A percentile compares a stretch with the other conserved stretches of the same genome.
Conservation (phyloP, 345 rosid genomes). For the Populus simonii region DNA sequence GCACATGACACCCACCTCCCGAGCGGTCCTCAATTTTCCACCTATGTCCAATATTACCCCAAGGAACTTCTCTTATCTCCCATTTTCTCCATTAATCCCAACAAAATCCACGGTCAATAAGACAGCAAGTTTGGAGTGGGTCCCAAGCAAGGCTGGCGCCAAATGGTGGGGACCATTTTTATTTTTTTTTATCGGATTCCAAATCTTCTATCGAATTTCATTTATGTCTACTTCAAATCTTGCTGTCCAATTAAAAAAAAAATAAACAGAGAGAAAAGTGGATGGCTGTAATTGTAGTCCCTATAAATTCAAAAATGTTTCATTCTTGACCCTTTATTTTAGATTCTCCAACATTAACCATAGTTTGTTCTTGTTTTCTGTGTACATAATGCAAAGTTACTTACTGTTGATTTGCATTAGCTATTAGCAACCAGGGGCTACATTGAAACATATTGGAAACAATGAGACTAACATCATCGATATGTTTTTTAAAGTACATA, state of each 20-base stretch:
- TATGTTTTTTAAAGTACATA: no score
- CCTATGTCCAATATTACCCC: background rate
- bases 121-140: background rate
- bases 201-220: background rate
- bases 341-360: background rate
- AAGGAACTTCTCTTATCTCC: background rate
- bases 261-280: background rate
- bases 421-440: no score
- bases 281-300: background rate
- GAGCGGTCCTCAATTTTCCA: background rate
- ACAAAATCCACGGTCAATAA: background rate
- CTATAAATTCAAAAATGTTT: background rate
- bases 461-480: background rate
- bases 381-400: no score
- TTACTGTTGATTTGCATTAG: background rate
- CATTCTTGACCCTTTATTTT: background rate
- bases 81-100: background rate
- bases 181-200: constrained; percentile 2
- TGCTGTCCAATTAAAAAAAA: no score
- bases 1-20: background rate
- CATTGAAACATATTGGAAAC: background rate
- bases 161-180: background rate
- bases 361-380: no score
- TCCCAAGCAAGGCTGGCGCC: background rate
- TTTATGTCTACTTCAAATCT: background rate